Base-by-base conservation (phyloP, 2,329 filamentous ascomycete genomes). In the Tolypocladium endophyticum region DNA sequence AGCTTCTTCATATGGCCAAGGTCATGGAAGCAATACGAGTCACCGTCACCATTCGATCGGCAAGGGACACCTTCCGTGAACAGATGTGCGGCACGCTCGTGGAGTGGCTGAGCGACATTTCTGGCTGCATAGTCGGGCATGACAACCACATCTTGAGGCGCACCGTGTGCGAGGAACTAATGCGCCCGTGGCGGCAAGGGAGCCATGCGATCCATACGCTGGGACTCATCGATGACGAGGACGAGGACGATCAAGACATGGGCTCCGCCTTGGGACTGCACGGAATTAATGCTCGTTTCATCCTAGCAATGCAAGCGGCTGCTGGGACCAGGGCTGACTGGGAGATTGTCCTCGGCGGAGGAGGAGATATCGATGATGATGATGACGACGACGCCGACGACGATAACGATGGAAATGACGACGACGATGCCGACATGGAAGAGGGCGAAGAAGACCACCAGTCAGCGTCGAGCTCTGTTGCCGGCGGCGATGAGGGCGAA, bases 1-100 rank as follows among this genome's bases (percentile, higher is more conserved):
- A 83, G 43, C 81, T 99, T 16, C 78, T 99, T 20, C 77, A 77
- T 18, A 92, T 94, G 73, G 90, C 92, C 6, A 88, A 85, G 64
- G 87, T 94, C 28, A 89, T 99, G 64, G 94, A 99, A 73, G 87
- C 96, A 62, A 97, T 99, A 72, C 92, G 96, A 70, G 86, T 99
- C 60, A 97, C 94, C 0, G 91, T 97, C 56, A 99, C 94, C 0
- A 92, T 99, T 62, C 86, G 94, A 53, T 96, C 93, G 12, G 86
- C 94, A 6, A 84, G 95, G 66, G 94, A 99, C 74, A 97, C 92
- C 0, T 99, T 97, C 75, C 84, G 94, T 61, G 94, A 99, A 71
- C 90, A 97, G 71, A 99, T 99, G 95, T 97, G 92, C 67, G 92
- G 90, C n/a, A 91, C 92, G 20, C 93, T 99, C 62, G 88, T 99